Conservation (phyloP, 2,329 filamentous ascomycete species). For the Colletotrichum liriopes region DNA sequence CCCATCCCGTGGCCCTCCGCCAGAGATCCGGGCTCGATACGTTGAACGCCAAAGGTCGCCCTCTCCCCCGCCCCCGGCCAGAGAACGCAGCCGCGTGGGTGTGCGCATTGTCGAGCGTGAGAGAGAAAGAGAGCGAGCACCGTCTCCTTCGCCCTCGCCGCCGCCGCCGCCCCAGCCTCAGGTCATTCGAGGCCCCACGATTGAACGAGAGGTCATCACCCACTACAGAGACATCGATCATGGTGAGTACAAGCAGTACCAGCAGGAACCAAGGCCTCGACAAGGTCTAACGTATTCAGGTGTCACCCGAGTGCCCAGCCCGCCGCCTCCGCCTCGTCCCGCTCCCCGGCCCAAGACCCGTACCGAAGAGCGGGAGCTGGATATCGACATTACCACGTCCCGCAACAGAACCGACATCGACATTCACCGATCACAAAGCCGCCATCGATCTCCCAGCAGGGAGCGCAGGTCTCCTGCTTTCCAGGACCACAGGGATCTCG, state of each 20-base stretch:
- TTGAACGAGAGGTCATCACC: slow-evolving; percentile 91
- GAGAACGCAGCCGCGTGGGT: slow-evolving; percentile 39
- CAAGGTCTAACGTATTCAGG: slow-evolving; percentile 54
- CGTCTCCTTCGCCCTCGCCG: slow-evolving; percentile 65
- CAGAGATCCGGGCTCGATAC: slow-evolving; percentile 57
- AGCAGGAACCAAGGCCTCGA: neutral
- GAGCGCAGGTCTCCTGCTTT: slow-evolving; percentile 59
- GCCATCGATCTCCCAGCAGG: slow-evolving; percentile 54
- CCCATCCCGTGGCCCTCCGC: slow-evolving; percentile 54
- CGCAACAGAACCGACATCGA: slow-evolving; percentile 72
- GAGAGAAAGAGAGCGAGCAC: slow-evolving; percentile 58
- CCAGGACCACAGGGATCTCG: slow-evolving; percentile 70
- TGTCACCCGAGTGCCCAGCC: slow-evolving; percentile 62
- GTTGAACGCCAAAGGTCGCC: slow-evolving; percentile 58
- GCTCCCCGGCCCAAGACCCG: slow-evolving; percentile 61
- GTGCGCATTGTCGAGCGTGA: slow-evolving; percentile 65
- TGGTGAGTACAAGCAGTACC: slow-evolving; percentile 68
- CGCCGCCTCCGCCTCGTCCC: slow-evolving; percentile 66
- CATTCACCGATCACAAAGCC: slow-evolving; percentile 60
- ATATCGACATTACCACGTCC: slow-evolving; percentile 74
- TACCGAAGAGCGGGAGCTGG: slow-evolving; percentile 67
- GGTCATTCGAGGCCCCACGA: slow-evolving; percentile 81
- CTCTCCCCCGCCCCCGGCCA: slow-evolving; percentile 46
- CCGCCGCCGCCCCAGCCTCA: slow-evolving; percentile 74
- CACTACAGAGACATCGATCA: slow-evolving; percentile 91